Evolutionary conservation across 2,329 filamentous ascomycete species (phyloP), one percentile per base, ranked within the genome.

Genomic region (Ascochyta pisi): DNA sequence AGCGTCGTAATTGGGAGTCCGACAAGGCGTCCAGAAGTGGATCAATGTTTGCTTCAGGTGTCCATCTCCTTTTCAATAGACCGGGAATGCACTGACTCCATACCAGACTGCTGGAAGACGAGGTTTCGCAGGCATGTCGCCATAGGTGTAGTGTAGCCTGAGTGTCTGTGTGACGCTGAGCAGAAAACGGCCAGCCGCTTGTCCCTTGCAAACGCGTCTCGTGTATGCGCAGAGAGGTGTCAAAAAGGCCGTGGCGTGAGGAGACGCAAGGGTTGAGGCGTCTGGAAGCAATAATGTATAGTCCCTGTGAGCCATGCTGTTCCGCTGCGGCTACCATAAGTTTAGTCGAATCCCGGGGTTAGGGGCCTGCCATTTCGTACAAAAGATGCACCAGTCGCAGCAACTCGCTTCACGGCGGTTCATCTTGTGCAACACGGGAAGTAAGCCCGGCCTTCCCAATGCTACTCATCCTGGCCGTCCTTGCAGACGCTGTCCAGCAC

Each of bases 31-130:
- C 53, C 45, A 37, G 37, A 27, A 31, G 60, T 41, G 51, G 51
- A 58, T 45, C 43, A 46, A 19, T 39, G 34, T 49, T 51, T 61
- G 47, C 53, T 51, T 51, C 53, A 56, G 46, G 53, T 50, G 24
- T 50, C 47, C 46, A 56, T 51, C 16, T 51, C 53, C 47, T 56
- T 56, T 54, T 48, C 53, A 38, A 56, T 56, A 56, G 47, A 47
- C 43, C 43, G 47, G 29, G 29, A 38, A 44, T 51, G 53, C 53
- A 51, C 33, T 44, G 48, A 56, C 53, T 55, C 42, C 29, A 26
- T 50, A 45, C 47, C 47, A 42, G 31, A 35, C 23, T 19, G 42
- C 42, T 43, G 53, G 38, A 38, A 43, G 42, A 38, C 26, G 24
- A 29, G 33, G 31, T 33, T 34, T 47, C 41, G 53, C 53, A 49